phyloP scores from a whole-genome alignment of 257 asterid genomes.

The Linaria vulgaris region DNA sequence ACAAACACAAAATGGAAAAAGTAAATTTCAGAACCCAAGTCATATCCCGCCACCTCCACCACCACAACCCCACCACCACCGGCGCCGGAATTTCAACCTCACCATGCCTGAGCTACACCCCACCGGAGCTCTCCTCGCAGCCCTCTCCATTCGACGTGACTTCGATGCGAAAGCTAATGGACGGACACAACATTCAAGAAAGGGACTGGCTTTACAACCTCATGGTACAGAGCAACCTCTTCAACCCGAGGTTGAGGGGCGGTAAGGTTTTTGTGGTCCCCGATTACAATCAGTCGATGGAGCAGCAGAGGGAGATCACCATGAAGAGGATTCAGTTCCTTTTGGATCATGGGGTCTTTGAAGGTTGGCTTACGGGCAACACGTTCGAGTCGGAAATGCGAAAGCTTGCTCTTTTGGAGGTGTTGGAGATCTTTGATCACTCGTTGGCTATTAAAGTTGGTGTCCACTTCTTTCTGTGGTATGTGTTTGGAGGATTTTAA shows the following conservation, averaged over 20 bases:
- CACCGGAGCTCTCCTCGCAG: slow-evolving; percentile 68
- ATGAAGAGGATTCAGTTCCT: slow-evolving; percentile 81
- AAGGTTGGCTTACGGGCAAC: slow-evolving; percentile 75
- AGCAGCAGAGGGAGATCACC: slow-evolving; percentile 95
- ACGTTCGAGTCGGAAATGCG: slow-evolving; percentile 82
- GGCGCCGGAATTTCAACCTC: slow-evolving; percentile 32
- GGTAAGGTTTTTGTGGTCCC: slow-evolving; percentile 75
- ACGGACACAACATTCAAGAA: slow-evolving; percentile 73
- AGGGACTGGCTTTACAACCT: slow-evolving; percentile 83
- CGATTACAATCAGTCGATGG: slow-evolving; percentile 92
- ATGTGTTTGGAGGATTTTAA: slow-evolving; percentile 27
- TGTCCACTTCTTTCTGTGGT: slow-evolving; percentile 89
- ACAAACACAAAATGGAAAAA: slow-evolving; percentile 43
- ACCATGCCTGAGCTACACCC: slow-evolving; percentile 75
- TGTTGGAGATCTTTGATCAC: slow-evolving; percentile 72
- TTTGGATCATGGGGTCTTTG: slow-evolving; percentile 73
- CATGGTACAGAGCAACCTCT: slow-evolving; percentile 69
- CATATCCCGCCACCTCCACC: slow-evolving; percentile 70
- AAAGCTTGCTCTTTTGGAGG: slow-evolving; percentile 82
- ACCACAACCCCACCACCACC: slow-evolving; percentile 31
- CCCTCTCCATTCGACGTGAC: slow-evolving; percentile 47
- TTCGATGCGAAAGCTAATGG: slow-evolving; percentile 78
- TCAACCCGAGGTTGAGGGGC: slow-evolving; percentile 68
- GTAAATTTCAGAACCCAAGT: slow-evolving; percentile 65
- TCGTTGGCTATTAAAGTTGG: slow-evolving; percentile 85